Conservation (phyloP, 305 asterid species). For the Solanum hybrid region DNA sequence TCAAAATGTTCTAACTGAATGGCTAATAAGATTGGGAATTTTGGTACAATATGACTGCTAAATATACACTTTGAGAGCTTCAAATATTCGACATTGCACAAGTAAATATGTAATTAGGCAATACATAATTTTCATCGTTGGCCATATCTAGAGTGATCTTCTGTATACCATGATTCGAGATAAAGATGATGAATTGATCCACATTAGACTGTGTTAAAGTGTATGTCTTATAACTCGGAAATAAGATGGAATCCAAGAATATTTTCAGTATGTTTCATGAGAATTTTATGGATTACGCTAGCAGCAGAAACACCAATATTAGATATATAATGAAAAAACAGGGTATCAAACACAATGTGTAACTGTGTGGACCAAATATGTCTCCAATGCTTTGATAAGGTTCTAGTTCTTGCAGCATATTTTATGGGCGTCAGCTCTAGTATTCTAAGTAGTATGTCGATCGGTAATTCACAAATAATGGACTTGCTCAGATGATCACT, state of each 20-base stretch:
- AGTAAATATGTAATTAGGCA: too few species aligned
- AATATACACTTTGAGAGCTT: too few species aligned
- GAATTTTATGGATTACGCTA: neutral
- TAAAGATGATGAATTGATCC: too few species aligned
- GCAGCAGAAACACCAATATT: neutral
- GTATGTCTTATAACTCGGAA: too few species aligned
- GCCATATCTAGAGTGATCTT: too few species aligned
- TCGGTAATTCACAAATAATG: neutral
- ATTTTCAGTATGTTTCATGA: neutral
- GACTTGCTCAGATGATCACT: neutral
- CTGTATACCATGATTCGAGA: too few species aligned
- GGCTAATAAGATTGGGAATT: too few species aligned
- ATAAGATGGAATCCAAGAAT: neutral
- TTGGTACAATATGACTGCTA: too few species aligned
- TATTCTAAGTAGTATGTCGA: neutral
- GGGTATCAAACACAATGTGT: neutral
- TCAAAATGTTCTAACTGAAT: too few species aligned
- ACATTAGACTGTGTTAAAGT: too few species aligned
- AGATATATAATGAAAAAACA: neutral
- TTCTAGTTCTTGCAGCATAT: neutral
- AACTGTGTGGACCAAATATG: neutral
- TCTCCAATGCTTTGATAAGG: neutral
- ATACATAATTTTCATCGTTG: too few species aligned
- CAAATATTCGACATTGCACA: too few species aligned
- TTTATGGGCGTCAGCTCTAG: neutral